Evolutionary conservation across 495 filamentous ascomycete species (phyloP).

Genomic region (Extremus antarcticus): DNA sequence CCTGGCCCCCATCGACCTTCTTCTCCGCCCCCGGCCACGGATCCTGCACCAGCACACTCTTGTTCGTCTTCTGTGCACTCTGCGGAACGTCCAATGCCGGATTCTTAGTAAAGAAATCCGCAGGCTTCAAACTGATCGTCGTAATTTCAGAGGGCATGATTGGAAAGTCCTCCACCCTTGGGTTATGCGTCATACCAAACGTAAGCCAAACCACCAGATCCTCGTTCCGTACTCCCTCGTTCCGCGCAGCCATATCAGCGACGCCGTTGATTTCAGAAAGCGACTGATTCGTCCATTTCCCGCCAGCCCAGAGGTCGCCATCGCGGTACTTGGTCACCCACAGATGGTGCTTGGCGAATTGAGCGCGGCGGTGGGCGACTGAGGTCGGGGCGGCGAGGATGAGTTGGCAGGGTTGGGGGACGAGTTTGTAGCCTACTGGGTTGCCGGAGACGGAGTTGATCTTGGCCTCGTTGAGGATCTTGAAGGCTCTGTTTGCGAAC

Average conservation of each 20-base stretch:
- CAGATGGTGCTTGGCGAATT: constrained; percentile 23
- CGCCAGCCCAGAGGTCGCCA: constrained; percentile 23
- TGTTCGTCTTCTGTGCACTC: constrained; percentile 40
- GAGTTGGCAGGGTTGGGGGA: constrained; percentile 23
- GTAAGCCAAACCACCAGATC: constrained; percentile 25
- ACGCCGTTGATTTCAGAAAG: constrained; percentile 12
- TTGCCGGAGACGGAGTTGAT: constrained; percentile 19
- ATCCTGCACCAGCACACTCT: constrained; percentile 32
- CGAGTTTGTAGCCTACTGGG: constrained; percentile 26
- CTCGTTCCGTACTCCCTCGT: constrained; percentile 14
- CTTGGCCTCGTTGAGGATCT: constrained; percentile 21
- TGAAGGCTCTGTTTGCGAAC: constrained; percentile 18
- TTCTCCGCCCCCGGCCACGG: constrained; percentile 5
- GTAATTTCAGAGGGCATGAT: constrained; percentile 26
- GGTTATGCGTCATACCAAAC: constrained; percentile 25
- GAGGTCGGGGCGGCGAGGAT: constrained; percentile 18
- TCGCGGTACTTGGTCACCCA: constrained; percentile 26
- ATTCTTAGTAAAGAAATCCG: constrained; percentile 24
- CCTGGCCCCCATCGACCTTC: constrained; percentile 10
- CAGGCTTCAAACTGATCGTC: constrained; percentile 22
- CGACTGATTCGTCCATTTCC: constrained; percentile 23
- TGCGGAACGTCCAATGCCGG: constrained; percentile 48
- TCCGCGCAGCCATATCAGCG: constrained; percentile 7
- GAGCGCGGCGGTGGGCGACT: constrained; percentile 15
- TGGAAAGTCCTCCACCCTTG: constrained; percentile 24